Conservation (phyloP, 495 filamentous ascomycete species). For the Penicillium desertorum region DNA sequence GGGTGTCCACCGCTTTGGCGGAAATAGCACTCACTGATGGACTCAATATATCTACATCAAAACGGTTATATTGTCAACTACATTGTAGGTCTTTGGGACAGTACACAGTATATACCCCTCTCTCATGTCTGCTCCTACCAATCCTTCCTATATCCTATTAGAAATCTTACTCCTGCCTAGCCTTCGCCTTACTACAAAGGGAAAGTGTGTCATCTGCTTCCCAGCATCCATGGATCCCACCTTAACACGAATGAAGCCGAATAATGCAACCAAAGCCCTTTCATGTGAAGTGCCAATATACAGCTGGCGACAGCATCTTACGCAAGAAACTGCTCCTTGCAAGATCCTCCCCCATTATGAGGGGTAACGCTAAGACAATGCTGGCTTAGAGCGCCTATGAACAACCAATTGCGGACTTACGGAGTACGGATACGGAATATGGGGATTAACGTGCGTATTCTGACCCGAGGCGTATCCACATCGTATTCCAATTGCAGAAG, state of each 20-base stretch:
- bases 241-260: background rate
- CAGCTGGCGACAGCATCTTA: background rate
- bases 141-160: background rate
- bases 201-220: background rate
- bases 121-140: background rate
- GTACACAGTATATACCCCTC: background rate
- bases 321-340: background rate
- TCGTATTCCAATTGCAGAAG: background rate
- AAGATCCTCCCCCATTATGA: background rate
- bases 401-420: background rate
- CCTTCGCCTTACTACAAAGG: background rate
- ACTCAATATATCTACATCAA: background rate
- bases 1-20: no score
- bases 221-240: background rate
- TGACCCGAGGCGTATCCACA: background rate
- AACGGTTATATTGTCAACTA: background rate
- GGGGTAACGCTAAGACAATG: slow-evolving; percentile 5
- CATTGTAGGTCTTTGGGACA: background rate
- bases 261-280: background rate
- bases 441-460: background rate
- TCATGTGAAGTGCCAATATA: slow-evolving; percentile 3
- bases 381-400: background rate
- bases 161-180: background rate
- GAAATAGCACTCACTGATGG: no score
- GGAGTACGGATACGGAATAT: background rate